Base-by-base conservation (phyloP, 108 stramenopile genomes). In the Cyclotella cryptica region DNA sequence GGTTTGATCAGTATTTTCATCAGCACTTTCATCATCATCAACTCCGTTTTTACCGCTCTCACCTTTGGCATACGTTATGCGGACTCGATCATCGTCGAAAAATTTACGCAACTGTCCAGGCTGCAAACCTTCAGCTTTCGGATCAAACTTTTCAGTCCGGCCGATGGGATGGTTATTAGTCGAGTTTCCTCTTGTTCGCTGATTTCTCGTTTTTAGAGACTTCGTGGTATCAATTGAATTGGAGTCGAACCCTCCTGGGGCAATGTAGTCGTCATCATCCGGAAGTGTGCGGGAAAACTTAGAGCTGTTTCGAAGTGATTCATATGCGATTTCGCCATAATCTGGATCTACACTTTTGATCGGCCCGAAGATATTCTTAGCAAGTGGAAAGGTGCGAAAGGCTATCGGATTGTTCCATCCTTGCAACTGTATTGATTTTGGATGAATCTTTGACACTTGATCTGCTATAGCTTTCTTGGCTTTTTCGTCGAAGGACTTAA, bases 191-290 rank as follows among this genome's bases (percentile, higher is more conserved):
- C 15, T 42, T 43, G 10, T 43, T 57, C 19, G 35, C 13, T 39
- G 27, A 26, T 18, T 74, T 21, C 13, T 45, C 52, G 22, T 59
- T 44, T 73, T 47, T 17, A 17, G n/a, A 24, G 14, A 35, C 18
- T 26, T 11, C 5, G 52, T 68, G 24, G 41, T 19, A 18, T 61
- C 43, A 14, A 62, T 54, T 10, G 68, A 69, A 19, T 69, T 30
- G 17, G 72, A 27, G 74, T 74, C 80, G 69, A 81, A 81, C 45
- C 49, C 80, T 26, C 77, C 77, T 0, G 68, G 67, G 17, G 41
- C 45, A 21, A 55, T 43, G 54, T 26, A 17, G 22, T 55, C 40
- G 45, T 61, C 63, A 30, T 70, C 61, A 22, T 53, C 43, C 26
- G 40, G 66, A 60, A 70, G 65, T 28, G 41, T 9, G 49, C 69